Evolutionary conservation across 148 eudicot genomes (phyloP), one percentile per base, ranked within the genome.

Genomic region (Limonium bicolor): DNA sequence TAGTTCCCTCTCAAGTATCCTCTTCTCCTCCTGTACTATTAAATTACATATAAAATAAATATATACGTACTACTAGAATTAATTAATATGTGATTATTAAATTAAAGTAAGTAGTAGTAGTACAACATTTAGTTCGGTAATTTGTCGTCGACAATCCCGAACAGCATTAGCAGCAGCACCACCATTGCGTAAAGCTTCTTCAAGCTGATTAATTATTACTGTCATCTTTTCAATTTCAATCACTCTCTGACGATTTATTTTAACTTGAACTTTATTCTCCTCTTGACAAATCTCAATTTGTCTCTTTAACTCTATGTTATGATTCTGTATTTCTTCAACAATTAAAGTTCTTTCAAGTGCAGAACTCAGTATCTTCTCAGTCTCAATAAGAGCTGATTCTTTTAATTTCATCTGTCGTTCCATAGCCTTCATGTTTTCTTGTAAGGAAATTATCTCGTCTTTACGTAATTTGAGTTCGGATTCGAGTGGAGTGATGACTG

Each of bases 321-420:
- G 88, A 67, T 85, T 90, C 36, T 90, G 88, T 64, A 90, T 69
- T 57, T 84, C 99, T 64, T 90, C 95, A 5, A 90, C 99, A 1
- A 80, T 65, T 20, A 85, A 42, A 46, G 94, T 84, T 56, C 95
- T 77, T 54, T 90, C 95, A 1, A 90, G 74, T 46, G 99, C 95
- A 71, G 80, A 77, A 62, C 67, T 85, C 59, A 90, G 44, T 31
- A 90, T 85, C 69, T 59, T 67, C 64, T 90, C 99, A 15, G 82
- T 93, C 76, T 90, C 95, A 17, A 85, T 59, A 53, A 90, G 66
- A 13, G 99, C 95, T 12, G 71, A 55, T 73, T 90, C 99, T 70
- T 90, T 90, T 0, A 94, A 68, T 66, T 90, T 90, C 3, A 72
- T 72, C 8, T 66, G 80, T 24, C 95, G 73, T 51, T 77, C 80